Evolutionary conservation across 805 yeast genomes (phyloP), one percentile per base, ranked within the genome.

Genomic region (Starmerella apicola): DNA sequence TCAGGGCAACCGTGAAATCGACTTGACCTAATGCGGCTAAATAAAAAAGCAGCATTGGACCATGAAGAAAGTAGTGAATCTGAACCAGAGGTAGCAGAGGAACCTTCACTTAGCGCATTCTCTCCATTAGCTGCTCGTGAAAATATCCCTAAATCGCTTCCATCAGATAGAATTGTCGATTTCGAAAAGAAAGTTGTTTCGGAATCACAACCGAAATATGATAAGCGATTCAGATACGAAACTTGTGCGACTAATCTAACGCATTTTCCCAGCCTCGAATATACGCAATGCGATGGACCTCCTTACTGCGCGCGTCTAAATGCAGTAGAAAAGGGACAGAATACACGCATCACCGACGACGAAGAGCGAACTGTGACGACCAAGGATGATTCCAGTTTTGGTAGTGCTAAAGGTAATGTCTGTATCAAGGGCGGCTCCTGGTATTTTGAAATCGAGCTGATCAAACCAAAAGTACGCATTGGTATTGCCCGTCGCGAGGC

Each of bases 401-500:
- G 91, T 46, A 74, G 82, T 25, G 74, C 74, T 0, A 61, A 95
- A 34, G 68, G 85, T 4, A 84, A 80, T 57, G 73, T 79, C 2
- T 76, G 82, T 1, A 66, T 88, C 9, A 34, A 46, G 8, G 65
- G 80, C 21, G 98, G 97, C 0, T 60, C 58, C 15, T 79, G 81
- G 66, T 88, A 78, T 58, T 75, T 82, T 60, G 97, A 88, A 57
- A 78, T 76, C 46, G 68, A 72, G 39, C 70, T 88, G 2, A 40
- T 74, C 4, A 59, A 59, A 22, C 67, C 69, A 4, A 52, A 54
- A 34, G 84, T 91, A 1, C 62, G 98, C 22, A 55, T 86, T 22
- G 99, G 99, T 0, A 55, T 88, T 27, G 79, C 79, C 0, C 64
- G 97, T 38, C 69, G 84, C 45, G 97, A 88, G 54, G 91, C 95